These are phyloP conservation scores for Holtermannia corniformis DNA, from an alignment of 768 basidiomycete species.

Conservation along the genomic window DNA sequence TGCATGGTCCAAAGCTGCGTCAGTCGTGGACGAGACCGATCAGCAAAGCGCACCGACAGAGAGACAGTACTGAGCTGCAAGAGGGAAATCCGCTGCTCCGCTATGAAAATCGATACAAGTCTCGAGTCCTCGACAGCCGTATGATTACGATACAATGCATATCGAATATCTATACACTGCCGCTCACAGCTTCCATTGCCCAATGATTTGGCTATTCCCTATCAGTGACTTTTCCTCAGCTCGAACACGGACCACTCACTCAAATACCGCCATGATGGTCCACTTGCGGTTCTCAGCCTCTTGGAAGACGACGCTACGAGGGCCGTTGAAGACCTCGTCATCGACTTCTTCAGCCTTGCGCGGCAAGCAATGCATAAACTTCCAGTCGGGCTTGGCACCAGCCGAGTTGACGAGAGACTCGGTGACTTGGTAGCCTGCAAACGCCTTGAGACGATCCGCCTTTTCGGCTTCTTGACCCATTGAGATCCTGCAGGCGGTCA, in stretches of 20 bases:
- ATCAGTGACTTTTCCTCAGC: background rate
- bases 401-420: constrained; percentile 71
- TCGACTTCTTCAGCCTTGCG: constrained; percentile 88
- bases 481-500: constrained; percentile 61
- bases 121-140: too few relatives aligned
- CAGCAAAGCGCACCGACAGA: too few relatives aligned
- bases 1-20: too few relatives aligned
- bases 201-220: background rate
- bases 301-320: constrained; percentile 80
- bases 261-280: constrained; percentile 88
- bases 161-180: background rate
- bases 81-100: too few relatives aligned
- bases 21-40: too few relatives aligned
- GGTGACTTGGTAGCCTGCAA: constrained; percentile 88
- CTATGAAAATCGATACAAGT: too few relatives aligned
- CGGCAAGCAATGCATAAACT: constrained; percentile 93
- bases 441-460: constrained; percentile 70
- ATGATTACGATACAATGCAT: too few relatives aligned
- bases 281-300: constrained; percentile 96
- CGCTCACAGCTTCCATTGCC: background rate
- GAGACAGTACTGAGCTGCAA: too few relatives aligned
- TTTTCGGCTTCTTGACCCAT: constrained; percentile 99
- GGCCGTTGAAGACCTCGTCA: constrained; percentile 93
- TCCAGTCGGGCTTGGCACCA: constrained; percentile 77
- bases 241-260: constrained; percentile 16